phyloP scores from a whole-genome alignment of 2,329 filamentous ascomycete species.

The Teratosphaeria gauchensis region DNA sequence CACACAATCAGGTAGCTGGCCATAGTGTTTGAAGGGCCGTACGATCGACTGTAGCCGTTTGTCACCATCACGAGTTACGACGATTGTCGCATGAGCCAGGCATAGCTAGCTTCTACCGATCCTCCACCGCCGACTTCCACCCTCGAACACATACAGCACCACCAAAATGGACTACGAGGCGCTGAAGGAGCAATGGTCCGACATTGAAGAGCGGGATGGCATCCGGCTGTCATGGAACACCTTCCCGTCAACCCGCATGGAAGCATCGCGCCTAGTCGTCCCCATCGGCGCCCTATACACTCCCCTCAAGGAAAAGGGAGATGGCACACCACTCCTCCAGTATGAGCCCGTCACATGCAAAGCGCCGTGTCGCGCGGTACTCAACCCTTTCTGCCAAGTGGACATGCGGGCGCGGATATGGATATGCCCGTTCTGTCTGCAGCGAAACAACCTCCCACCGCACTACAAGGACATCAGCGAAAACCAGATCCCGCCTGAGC shows the following conservation, averaged over 20 bases:
- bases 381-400: slow-evolving; percentile 93
- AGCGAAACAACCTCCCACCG: slow-evolving; percentile 69
- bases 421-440: slow-evolving; percentile 84
- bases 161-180: slow-evolving; percentile 78
- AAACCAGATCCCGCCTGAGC: slow-evolving; percentile 71
- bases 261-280: slow-evolving; percentile 42
- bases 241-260: slow-evolving; percentile 96
- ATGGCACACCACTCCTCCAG: slow-evolving; percentile 70
- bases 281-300: slow-evolving; percentile 95
- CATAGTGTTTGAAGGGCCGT: too few relatives aligned
- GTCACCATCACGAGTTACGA: neutral
- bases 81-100: neutral
- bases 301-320: slow-evolving; percentile 87
- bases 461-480: slow-evolving; percentile 87
- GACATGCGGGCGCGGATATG: slow-evolving; percentile 75
- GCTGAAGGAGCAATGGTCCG: slow-evolving; percentile 91
- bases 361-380: slow-evolving; percentile 83
- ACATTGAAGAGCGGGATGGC: slow-evolving; percentile 93
- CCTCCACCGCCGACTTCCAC: neutral
- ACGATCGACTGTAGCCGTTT: neutral
- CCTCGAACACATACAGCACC: slow-evolving; percentile 5
- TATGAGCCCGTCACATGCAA: slow-evolving; percentile 98
- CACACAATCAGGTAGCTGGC: neutral
- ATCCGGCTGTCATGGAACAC: slow-evolving; percentile 97
- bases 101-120: neutral